Conservation (phyloP, 2,329 filamentous ascomycete genomes). For the Ascochyta lentis region DNA sequence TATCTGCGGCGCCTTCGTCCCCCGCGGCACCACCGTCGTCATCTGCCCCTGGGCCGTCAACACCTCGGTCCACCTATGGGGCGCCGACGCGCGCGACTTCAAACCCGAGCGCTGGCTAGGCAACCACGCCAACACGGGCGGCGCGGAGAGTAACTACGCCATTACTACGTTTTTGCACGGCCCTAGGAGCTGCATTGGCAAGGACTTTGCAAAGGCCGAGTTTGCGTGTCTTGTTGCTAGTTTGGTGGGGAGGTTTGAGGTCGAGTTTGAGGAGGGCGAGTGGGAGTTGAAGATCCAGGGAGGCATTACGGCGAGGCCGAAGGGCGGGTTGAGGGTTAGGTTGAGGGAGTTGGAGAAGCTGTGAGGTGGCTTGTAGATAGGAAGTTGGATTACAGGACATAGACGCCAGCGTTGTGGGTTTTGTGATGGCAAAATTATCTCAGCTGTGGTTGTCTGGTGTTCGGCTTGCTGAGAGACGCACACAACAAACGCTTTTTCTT, state of each 20-base stretch:
- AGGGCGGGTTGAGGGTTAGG: constrained; percentile 73
- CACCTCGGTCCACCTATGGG: constrained; percentile 74
- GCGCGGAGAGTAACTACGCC: constrained; percentile 76
- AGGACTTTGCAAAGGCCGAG: constrained; percentile 80
- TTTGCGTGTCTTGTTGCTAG: constrained; percentile 82
- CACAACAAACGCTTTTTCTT: too few relatives aligned
- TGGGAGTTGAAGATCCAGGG: constrained; percentile 70
- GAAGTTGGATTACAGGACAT: not conserved
- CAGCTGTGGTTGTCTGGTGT: too few relatives aligned
- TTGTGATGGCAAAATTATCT: too few relatives aligned
- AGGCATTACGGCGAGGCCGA: constrained; percentile 74
- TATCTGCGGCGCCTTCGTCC: constrained; percentile 70
- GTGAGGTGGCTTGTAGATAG: not conserved
- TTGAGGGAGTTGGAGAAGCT: constrained; percentile 54
- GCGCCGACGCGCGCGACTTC: constrained; percentile 75
- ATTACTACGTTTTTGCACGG: constrained; percentile 87
- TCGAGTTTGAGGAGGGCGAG: constrained; percentile 66
- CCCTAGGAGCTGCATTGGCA: constrained; percentile 83
- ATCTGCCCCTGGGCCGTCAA: constrained; percentile 73
- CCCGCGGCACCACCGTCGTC: constrained; percentile 72
- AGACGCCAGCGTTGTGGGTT: too few relatives aligned
- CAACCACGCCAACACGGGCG: constrained; percentile 66
- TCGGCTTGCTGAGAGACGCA: too few relatives aligned
- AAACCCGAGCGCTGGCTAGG: constrained; percentile 68
- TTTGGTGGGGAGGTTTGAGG: constrained; percentile 77